These are phyloP conservation scores for Penicillium sp. DNA, from an alignment of 2,329 filamentous ascomycete genomes.

Conservation along the genomic window DNA sequence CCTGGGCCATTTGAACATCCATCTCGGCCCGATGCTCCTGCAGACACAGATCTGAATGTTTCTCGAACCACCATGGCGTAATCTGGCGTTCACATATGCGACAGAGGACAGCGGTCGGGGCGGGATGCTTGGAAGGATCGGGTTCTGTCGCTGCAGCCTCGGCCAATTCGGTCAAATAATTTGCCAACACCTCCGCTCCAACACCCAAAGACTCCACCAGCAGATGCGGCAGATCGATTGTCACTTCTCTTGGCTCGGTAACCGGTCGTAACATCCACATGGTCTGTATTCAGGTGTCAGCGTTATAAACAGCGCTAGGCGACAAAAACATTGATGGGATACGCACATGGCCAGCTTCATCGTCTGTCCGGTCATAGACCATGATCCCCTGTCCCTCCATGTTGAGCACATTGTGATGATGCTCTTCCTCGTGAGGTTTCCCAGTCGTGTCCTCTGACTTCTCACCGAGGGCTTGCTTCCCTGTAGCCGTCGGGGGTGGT, in stretches of 20 bases:
- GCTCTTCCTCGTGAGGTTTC: slow-evolving; percentile 33
- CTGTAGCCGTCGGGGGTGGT: slow-evolving; percentile 20
- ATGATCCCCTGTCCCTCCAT: slow-evolving; percentile 97
- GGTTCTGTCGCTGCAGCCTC: slow-evolving; percentile 71
- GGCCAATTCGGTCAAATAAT: slow-evolving; percentile 80
- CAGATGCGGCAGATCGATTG: slow-evolving; percentile 81
- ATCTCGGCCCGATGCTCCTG: slow-evolving; percentile 95
- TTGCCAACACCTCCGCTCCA: slow-evolving; percentile 85
- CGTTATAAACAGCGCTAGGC: slow-evolving; percentile 19
- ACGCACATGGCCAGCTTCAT: slow-evolving; percentile 78
- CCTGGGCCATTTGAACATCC: slow-evolving; percentile 93
- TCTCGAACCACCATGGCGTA: slow-evolving; percentile 98
- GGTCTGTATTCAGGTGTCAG: slow-evolving; percentile 49
- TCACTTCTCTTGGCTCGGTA: slow-evolving; percentile 78
- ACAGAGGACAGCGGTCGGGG: slow-evolving; percentile 77
- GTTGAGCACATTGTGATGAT: slow-evolving; percentile 53
- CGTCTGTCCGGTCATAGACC: slow-evolving; percentile 83
- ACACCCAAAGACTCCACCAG: slow-evolving; percentile 90
- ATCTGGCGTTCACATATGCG: slow-evolving; percentile 97
- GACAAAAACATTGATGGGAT: background rate
- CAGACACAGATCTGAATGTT: slow-evolving; percentile 89
- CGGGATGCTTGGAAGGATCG: slow-evolving; percentile 63
- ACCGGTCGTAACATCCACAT: slow-evolving; percentile 99
- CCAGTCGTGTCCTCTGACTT: slow-evolving; percentile 25
- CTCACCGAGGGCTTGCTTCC: slow-evolving; percentile 9